phyloP scores from a whole-genome alignment of 345 rosid species.

The Angophora floribunda region DNA sequence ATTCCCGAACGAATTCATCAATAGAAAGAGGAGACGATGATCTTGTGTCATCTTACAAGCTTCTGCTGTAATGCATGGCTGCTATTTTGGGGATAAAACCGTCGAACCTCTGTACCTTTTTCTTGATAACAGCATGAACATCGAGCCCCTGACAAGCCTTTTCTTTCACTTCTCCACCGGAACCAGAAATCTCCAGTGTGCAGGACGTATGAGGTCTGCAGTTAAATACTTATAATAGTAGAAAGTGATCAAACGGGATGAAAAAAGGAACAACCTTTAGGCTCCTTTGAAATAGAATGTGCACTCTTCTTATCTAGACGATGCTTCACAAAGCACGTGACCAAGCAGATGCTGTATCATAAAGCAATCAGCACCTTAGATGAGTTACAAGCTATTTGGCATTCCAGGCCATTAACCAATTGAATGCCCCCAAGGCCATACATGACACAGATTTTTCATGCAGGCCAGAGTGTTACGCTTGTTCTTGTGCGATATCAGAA shows the following conservation, averaged over 20 bases:
- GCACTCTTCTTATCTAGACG: not conserved
- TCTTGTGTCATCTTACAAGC: not conserved
- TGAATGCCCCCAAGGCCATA: slow-evolving; percentile 60
- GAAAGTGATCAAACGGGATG: not conserved
- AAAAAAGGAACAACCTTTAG: not conserved
- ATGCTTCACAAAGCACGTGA: not conserved
- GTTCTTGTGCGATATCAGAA: slow-evolving; percentile 41
- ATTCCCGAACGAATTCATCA: not conserved
- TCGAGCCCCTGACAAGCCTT: not conserved
- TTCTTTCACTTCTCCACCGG: slow-evolving; percentile 19
- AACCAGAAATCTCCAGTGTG: slow-evolving; percentile 48
- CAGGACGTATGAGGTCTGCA: slow-evolving; percentile 27
- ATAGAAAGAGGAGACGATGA: not conserved
- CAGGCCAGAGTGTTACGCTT: slow-evolving; percentile 37
- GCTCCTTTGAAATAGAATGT: not conserved
- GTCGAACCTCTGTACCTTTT: slow-evolving; percentile 25
- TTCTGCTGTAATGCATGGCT: not conserved
- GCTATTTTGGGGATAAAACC: slow-evolving; percentile 9
- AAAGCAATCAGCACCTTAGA: slow-evolving; percentile 41
- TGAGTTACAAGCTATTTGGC: slow-evolving; percentile 69
- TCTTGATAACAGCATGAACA: not conserved
- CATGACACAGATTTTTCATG: slow-evolving; percentile 56
- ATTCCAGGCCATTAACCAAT: slow-evolving; percentile 63
- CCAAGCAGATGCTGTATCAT: not conserved
- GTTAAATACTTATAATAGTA: not conserved